Evolutionary conservation across 306 rosid genomes (phyloP), one percentile per base, ranked within the genome.

Genomic region (Cicer bijugum): DNA sequence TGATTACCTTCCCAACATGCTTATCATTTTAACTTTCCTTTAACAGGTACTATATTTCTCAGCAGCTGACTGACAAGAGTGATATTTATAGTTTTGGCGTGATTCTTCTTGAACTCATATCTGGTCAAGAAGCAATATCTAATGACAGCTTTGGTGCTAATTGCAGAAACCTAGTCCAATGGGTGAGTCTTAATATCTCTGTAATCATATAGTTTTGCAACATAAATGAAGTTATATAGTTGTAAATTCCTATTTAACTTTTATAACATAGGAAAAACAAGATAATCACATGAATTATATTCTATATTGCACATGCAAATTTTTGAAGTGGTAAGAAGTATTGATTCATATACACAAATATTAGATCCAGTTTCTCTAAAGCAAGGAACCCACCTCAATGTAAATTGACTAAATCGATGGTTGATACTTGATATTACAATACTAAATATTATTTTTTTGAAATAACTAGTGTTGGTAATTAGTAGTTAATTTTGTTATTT

Each of bases 61-160:
- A 95, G 83, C 97, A 91, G 87, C 84, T 91, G 75, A 95, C 99
- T 0, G 99, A 95, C 81, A 94, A 94, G 85, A 95, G 99, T 69
- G 99, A 95, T 57, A 87, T 91, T 56, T 95, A 95, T 78, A 90
- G 99, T 78, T 95, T 95, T 38, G 99, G 97, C 0, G 99, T 95
- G 67, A 91, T 95, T 85, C 99, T 95, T 81, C 97, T 95, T 55
- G 99, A 95, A 85, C 85, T 95, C 79, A 88, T 94, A 80, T 94
- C 99, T 4, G 99, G 99, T 78, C 96, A 91, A 82, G 99, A 94
- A 87, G 99, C 99, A 44, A 94, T 94, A 85, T 94, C 99, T 14
- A 94, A 88, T 50, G 94, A 88, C 42, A 94, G 57, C 79, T 91
- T 95, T 69, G 99, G 99, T 72, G 96, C 79, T 59, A 90, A 91